Base-by-base conservation (phyloP, 1,284 basidiomycete species). In the Abortiporus biennis region DNA sequence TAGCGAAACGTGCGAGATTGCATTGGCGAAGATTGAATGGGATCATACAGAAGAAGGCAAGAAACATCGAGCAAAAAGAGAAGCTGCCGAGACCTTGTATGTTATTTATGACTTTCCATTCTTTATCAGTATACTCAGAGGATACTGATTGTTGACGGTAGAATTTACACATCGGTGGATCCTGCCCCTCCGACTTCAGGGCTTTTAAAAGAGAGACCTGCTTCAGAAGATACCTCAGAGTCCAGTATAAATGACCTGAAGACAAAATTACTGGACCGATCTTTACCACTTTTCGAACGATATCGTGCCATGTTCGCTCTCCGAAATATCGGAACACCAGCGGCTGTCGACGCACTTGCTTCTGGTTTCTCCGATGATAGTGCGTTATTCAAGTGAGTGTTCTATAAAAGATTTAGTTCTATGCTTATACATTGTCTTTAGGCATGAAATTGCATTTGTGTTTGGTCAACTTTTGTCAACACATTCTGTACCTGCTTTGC, bases 281-380 rank as follows among this genome's bases (percentile, higher is more conserved):
- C 65, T 3, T 66, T 86, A 1, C 76, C 90, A 0, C 77, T 99
- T 0, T 99, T 99, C 56, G 83, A 93, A 53, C 81, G 96, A 27
- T 99, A 99, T 62, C 81, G 96, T 12, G 95, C 96, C 32, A 99
- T 99, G 96, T 99, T 99, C 60, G 88, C 91, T 0, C 74, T 99
- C 36, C 81, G 96, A 21, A 94, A 97, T 63, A 86, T 92, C 38
- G 90, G 90, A 21, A 84, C 85, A 0, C 66, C 77, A 4, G 69
- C 68, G 8, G 94, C 95, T 0, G 87, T 99, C 9, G 79, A 92
- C 49, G 93, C 94, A 1, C 82, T 99, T 13, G 92, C 93, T 0
- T 78, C 80, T 29, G 95, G 94, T 0, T 94, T 99, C 61, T 62
- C 69, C 15, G 92, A 98, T 53, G 77, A 81, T 41, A 91, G 86